Conservation (phyloP, 306 rosid genomes). For the Mimosa bimucronata region DNA sequence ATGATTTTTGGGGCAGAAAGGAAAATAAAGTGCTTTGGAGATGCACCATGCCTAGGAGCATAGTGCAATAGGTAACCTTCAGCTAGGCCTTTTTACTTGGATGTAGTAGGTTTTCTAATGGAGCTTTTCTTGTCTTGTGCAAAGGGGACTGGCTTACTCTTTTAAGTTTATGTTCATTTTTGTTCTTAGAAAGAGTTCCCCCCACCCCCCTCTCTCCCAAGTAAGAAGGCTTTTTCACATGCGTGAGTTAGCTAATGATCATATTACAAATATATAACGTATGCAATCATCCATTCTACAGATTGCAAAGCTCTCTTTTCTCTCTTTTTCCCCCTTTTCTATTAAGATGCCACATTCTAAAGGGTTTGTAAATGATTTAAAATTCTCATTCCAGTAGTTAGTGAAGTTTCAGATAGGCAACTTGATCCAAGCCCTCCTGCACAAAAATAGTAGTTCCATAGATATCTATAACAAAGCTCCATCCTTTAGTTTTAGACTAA, state of each 20-base stretch:
- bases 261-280: background rate
- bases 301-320: background rate
- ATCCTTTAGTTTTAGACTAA: background rate
- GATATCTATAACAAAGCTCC: conserved; percentile 1
- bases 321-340: background rate
- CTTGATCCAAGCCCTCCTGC: conserved; percentile 22
- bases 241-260: background rate
- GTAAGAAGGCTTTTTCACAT: background rate
- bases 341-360: background rate
- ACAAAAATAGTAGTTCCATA: conserved; percentile 1
- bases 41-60: too few species aligned
- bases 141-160: background rate
- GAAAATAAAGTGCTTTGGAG: too few species aligned
- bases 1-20: too few species aligned
- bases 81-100: too few species aligned
- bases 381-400: background rate
- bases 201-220: background rate
- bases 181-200: background rate
- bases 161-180: background rate
- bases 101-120: background rate
- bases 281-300: background rate
- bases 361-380: background rate
- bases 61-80: too few species aligned
- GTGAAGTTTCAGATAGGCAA: background rate
- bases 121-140: background rate